Evolutionary conservation across 1,284 basidiomycete species (phyloP), one percentile per base, ranked within the genome.

Genomic region (Coniferiporia sulphurascens): DNA sequence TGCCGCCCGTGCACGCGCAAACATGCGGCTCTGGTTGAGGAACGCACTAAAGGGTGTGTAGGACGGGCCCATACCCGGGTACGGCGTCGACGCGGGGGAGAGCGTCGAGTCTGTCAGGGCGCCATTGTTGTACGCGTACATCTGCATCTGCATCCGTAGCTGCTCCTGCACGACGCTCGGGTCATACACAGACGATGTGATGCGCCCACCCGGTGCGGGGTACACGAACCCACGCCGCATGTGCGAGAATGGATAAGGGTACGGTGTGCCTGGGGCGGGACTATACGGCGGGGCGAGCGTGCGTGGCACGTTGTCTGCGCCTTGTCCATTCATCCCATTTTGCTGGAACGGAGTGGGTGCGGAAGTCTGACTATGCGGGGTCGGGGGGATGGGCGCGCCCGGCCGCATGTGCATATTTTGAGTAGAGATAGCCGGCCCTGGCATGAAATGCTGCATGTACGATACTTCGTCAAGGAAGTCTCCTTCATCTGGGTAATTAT

Each of bases 161-260:
- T 89, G 86, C 65, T 88, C 84, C 60, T 85, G 80, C 62, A 89
- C 81, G 65, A 80, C 73, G 63, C 80, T 77, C 22, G 80, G 73
- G 68, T 86, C 80, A 65, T 76, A 76, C 56, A 69, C 74, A 12
- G 78, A 72, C 7, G 78, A 77, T 10, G 78, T 74, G 3, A 78
- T 77, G 3, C 74, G 73, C 43, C 66, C 17, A 43, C 46, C 27
- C 48, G 38, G 34, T 15, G 55, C 8, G 36, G 71, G 72, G 41
- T 78, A 76, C 4, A 69, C 67, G 49, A 75, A 70, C 35, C 76
- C 78, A 1, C 87, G 80, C 38, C 81, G 82, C 48, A 89, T 83
- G 62, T 90, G 87, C 8, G 79, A 78, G 71, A 84, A 90, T 0
- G 88, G 88, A 68, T 84, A 86, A 0, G 87, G 87, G 62, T 88